A percentile compares a stretch with the other conserved stretches of the same genome.
Evolutionary conservation across 2,329 filamentous ascomycete genomes (phyloP).

Genomic region (Xylariales sp.): DNA sequence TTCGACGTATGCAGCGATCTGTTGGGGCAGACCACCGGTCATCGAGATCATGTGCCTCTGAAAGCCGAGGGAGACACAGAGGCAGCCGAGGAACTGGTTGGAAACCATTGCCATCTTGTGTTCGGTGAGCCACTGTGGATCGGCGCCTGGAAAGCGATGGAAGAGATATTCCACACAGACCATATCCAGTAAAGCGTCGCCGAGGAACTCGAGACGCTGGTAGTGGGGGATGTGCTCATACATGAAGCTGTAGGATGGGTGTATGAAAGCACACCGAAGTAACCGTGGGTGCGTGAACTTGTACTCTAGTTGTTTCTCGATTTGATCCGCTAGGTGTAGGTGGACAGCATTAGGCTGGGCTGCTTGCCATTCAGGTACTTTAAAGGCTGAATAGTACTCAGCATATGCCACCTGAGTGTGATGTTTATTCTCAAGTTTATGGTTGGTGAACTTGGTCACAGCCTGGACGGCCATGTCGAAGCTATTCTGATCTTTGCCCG

Average conservation of each 20-base stretch:
- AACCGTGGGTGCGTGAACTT: constrained; percentile 71
- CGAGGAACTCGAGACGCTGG: constrained; percentile 87
- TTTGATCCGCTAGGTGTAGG: constrained; percentile 58
- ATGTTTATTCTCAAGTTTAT: constrained; percentile 55
- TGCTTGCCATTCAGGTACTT: constrained; percentile 66
- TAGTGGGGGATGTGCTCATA: constrained; percentile 83
- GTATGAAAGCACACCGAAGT: constrained; percentile 79
- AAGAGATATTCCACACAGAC: constrained; percentile 76
- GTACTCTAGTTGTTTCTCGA: constrained; percentile 55
- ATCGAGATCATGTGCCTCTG: constrained; percentile 66
- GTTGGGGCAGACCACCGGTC: constrained; percentile 35
- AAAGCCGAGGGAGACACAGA: constrained; percentile 74
- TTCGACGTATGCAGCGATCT: constrained; percentile 50
- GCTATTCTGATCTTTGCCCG: constrained; percentile 32
- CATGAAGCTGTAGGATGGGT: constrained; percentile 72
- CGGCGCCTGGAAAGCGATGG: constrained; percentile 67
- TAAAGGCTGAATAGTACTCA: constrained; percentile 70
- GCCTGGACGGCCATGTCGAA: constrained; percentile 57
- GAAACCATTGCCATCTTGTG: constrained; percentile 99
- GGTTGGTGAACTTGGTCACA: constrained; percentile 54
- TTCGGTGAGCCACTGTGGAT: constrained; percentile 95
- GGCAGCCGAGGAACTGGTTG: constrained; percentile 84
- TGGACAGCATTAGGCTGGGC: constrained; percentile 61
- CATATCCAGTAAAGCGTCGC: constrained; percentile 64
- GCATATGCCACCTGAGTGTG: constrained; percentile 66